Conservation (phyloP, 202 grass and related monocot genomes). For the Schoenoplectus tabernaemontani region DNA sequence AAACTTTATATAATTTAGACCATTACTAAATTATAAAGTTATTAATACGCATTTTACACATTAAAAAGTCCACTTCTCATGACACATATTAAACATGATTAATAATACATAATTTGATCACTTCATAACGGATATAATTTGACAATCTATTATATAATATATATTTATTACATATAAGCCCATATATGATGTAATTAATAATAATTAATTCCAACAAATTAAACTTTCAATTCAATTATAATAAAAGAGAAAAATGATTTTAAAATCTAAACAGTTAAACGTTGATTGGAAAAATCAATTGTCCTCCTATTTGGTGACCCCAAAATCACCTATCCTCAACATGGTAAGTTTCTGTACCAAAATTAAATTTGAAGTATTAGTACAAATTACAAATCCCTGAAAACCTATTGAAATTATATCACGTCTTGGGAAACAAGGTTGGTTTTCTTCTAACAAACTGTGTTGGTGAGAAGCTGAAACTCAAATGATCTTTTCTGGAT, state of each 20-base stretch:
- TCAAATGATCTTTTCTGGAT: constrained; percentile 10
- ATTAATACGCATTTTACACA: no score
- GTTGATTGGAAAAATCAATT: not conserved
- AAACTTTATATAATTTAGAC: no score
- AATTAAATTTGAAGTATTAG: not conserved
- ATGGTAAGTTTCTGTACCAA: not conserved
- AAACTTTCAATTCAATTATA: constrained; percentile 28
- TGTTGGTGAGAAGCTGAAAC: not conserved
- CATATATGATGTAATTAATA: no score
- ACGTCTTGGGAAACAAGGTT: not conserved
- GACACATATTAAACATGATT: no score
- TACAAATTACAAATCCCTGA: not conserved
- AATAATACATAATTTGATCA: no score
- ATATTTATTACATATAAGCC: no score
- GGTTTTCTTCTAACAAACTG: not conserved
- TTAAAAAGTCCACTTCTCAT: no score
- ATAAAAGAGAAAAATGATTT: not conserved
- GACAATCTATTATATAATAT: no score
- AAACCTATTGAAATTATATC: not conserved
- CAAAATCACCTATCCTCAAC: not conserved
- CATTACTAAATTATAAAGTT: no score
- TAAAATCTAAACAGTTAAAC: not conserved
- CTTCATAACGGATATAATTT: no score
- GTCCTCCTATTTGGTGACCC: not conserved
- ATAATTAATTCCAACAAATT: no score